Percentiles rank a stretch among this genome's conserved stretches.
Conservation (phyloP, 257 asterid species). For the Fraxinus americana region DNA sequence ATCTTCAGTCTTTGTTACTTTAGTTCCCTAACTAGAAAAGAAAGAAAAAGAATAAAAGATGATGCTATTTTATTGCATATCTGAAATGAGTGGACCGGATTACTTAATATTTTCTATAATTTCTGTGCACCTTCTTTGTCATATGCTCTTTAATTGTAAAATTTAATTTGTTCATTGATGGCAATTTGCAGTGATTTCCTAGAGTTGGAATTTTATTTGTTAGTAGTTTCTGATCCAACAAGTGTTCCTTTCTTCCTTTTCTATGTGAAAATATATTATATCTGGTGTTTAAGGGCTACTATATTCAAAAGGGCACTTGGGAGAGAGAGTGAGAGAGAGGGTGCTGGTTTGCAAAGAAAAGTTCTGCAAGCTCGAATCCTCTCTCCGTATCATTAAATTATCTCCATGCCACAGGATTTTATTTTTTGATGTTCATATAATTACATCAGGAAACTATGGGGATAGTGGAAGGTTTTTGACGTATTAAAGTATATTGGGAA, state of each 20-base stretch:
- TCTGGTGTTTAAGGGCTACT: background rate
- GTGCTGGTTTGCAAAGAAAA: slow-evolving; percentile 31
- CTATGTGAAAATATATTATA: slow-evolving; percentile 3
- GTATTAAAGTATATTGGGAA: background rate
- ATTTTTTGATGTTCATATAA: background rate
- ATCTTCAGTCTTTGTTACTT: background rate
- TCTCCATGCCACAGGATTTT: background rate
- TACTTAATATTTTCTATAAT: background rate
- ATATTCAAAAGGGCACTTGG: background rate
- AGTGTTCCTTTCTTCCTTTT: background rate
- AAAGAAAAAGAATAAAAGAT: background rate
- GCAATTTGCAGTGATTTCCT: background rate
- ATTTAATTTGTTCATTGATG: background rate
- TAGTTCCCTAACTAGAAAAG: background rate
- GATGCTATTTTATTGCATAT: background rate
- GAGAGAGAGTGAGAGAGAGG: slow-evolving; percentile 19
- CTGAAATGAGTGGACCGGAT: background rate
- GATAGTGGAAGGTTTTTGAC: slow-evolving; percentile 5
- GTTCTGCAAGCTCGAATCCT: slow-evolving; percentile 37
- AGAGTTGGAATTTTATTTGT: background rate
- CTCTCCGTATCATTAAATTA: slow-evolving; percentile 21
- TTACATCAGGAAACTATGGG: slow-evolving; percentile 1
- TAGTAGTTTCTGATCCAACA: background rate
- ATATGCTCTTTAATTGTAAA: background rate
- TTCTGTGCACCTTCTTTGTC: background rate